Evolutionary conservation across 2,329 filamentous ascomycete species (phyloP).

Genomic region (Pyrenochaeta sp.): DNA sequence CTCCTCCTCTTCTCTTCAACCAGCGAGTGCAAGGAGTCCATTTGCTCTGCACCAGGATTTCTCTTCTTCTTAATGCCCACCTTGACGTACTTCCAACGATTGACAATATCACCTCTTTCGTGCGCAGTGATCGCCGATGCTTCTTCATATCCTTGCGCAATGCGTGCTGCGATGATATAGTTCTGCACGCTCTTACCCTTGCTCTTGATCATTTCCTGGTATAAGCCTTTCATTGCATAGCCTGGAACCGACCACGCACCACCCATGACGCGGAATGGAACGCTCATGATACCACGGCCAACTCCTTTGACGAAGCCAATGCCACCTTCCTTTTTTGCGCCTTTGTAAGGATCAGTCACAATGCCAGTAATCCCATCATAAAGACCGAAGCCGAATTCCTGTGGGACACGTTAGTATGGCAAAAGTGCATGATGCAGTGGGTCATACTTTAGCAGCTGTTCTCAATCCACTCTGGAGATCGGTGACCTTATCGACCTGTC

Average conservation of each 20-base stretch:
- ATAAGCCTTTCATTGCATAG: slow-evolving; percentile 83
- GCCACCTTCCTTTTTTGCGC: slow-evolving; percentile 70
- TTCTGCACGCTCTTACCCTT: slow-evolving; percentile 77
- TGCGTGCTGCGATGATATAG: slow-evolving; percentile 80
- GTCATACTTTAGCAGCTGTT: slow-evolving; percentile 72
- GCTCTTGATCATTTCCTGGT: slow-evolving; percentile 76
- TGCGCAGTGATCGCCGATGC: slow-evolving; percentile 61
- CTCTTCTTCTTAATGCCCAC: slow-evolving; percentile 66
- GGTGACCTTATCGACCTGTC: slow-evolving; percentile 80
- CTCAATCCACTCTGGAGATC: slow-evolving; percentile 77
- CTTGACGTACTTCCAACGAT: slow-evolving; percentile 69
- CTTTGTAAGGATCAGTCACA: slow-evolving; percentile 78
- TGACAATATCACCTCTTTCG: slow-evolving; percentile 71
- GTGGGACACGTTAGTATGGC: slow-evolving; percentile 11
- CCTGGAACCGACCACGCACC: slow-evolving; percentile 72
- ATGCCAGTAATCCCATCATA: slow-evolving; percentile 85
- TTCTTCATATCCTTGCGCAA: slow-evolving; percentile 77
- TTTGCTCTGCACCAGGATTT: slow-evolving; percentile 57
- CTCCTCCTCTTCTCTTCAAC: slow-evolving; percentile 47
- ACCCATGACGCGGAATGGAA: slow-evolving; percentile 83
- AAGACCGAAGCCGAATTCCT: slow-evolving; percentile 78
- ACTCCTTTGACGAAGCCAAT: slow-evolving; percentile 80
- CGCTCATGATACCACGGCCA: slow-evolving; percentile 82
- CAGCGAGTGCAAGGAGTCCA: slow-evolving; percentile 60
- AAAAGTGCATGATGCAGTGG: too few relatives aligned